Percentiles rank a stretch among this genome's conserved stretches.
Conservation (phyloP, 169 alveolate genomes). For the Plasmodium blacklocki region DNA sequence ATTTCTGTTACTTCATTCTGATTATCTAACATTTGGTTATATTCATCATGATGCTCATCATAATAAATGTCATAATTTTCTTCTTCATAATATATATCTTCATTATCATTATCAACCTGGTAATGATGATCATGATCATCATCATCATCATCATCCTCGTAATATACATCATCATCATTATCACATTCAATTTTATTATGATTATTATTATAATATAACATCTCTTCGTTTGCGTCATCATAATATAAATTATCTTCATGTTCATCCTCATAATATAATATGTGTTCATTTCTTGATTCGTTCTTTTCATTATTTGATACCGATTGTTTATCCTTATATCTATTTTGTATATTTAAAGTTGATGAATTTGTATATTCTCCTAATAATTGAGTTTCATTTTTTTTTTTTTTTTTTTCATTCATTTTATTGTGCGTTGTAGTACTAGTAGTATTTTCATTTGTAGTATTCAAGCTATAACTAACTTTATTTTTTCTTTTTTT, state of each 20-base stretch:
- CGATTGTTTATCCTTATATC: neutral
- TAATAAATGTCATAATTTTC: neutral
- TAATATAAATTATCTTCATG: neutral
- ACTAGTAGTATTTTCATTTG: neutral
- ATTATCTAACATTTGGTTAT: neutral
- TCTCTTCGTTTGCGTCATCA: slow-evolving; percentile 3
- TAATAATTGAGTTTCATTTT: neutral
- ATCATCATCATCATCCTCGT: slow-evolving; percentile 9
- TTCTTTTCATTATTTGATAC: slow-evolving; percentile 13
- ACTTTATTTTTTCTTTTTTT: slow-evolving; percentile 21
- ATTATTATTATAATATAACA: slow-evolving; percentile 4
- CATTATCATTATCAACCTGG: neutral
- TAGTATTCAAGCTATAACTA: neutral
- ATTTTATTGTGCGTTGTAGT: too few species aligned
- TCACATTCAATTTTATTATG: slow-evolving; percentile 6
- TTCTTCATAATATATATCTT: neutral
- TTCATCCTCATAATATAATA: neutral
- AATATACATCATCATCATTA: slow-evolving; percentile 11
- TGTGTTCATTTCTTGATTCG: neutral
- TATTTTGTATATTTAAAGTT: neutral
- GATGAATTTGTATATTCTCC: neutral
- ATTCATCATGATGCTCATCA: slow-evolving; percentile 1
- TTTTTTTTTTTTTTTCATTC: slow-evolving; percentile 16
- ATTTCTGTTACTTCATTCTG: too few species aligned
- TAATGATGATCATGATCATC: neutral